Conservation (phyloP, 495 filamentous ascomycete genomes). For the Aspergillus bridgeri region DNA sequence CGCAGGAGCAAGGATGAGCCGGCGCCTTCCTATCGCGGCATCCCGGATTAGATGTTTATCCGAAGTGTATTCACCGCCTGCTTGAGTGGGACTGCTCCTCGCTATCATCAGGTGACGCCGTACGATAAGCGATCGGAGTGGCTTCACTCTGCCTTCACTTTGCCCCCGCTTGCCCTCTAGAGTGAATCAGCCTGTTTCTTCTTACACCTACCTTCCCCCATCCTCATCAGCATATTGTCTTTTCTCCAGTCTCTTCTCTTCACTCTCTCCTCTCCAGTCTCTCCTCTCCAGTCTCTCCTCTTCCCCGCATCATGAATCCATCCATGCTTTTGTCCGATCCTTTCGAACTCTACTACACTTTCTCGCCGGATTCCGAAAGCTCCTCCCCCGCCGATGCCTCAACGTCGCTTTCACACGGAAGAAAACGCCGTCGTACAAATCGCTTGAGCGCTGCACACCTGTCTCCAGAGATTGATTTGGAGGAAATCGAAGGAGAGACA, state of each 20-base stretch:
- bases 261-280: not conserved
- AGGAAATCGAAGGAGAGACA: constrained; percentile 9
- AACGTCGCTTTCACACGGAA: constrained; percentile 2
- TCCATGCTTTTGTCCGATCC: not conserved
- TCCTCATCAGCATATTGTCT: not conserved
- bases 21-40: constrained; percentile 27
- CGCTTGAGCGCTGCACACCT: not conserved
- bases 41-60: constrained; percentile 20
- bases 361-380: not conserved
- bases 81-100: not conserved
- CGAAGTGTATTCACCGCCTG: constrained; percentile 26
- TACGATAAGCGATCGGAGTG: not conserved
- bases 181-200: too few relatives aligned
- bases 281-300: not conserved
- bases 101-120: not conserved
- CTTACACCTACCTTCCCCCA: too few relatives aligned
- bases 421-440: constrained; percentile 32
- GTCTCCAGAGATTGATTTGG: not conserved
- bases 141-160: not conserved
- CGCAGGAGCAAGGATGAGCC: not conserved
- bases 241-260: not conserved
- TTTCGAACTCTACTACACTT: not conserved
- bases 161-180: too few relatives aligned
- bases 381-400: constrained; percentile 9
- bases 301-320: not conserved